These are phyloP conservation scores for Cladosporium sp. DNA, from an alignment of 2,329 filamentous ascomycete species.

Conservation along the genomic window DNA sequence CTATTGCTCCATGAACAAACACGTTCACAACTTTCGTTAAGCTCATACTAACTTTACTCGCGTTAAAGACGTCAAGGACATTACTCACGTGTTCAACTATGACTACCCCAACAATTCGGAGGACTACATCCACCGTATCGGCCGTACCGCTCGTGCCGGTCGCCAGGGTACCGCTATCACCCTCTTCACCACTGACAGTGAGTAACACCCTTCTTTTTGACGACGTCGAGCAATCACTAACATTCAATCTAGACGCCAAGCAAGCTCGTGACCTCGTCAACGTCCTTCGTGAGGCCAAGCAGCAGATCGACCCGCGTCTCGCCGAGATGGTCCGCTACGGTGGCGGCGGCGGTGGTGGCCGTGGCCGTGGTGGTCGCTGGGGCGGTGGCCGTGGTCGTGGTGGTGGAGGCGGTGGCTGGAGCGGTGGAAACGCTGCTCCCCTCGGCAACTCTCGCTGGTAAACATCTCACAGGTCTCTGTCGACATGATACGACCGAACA, in stretches of 20 bases:
- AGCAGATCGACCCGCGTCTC: conserved; percentile 93
- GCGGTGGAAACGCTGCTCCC: conserved; percentile 55
- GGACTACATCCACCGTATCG: conserved; percentile 65
- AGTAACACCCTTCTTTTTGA: conserved; percentile 42
- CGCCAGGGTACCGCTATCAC: conserved; percentile 94
- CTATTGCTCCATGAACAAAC: conserved; percentile 40
- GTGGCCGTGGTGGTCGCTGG: conserved; percentile 52
- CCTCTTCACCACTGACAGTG: conserved; percentile 98
- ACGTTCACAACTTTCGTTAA: conserved; percentile 36
- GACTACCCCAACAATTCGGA: conserved; percentile 94
- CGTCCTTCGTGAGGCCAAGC: conserved; percentile 93
- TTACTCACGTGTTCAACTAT: conserved; percentile 99
- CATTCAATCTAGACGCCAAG: conserved; percentile 41
- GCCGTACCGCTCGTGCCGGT: conserved; percentile 69
- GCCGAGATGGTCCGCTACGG: conserved; percentile 93
- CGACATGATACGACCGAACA: neutral
- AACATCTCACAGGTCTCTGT: conserved; percentile 23
- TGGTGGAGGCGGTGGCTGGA: conserved; percentile 44
- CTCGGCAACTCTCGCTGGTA: conserved; percentile 55
- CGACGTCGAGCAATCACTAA: conserved; percentile 30
- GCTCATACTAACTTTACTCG: conserved; percentile 43
- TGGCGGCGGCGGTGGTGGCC: conserved; percentile 71
- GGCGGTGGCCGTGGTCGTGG: conserved; percentile 53
- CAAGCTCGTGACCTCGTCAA: conserved; percentile 89
- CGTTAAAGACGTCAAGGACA: conserved; percentile 98